These are phyloP conservation scores for Hymenochaete sp. DNA, from an alignment of 1,284 basidiomycete species.

Conservation along the genomic window DNA sequence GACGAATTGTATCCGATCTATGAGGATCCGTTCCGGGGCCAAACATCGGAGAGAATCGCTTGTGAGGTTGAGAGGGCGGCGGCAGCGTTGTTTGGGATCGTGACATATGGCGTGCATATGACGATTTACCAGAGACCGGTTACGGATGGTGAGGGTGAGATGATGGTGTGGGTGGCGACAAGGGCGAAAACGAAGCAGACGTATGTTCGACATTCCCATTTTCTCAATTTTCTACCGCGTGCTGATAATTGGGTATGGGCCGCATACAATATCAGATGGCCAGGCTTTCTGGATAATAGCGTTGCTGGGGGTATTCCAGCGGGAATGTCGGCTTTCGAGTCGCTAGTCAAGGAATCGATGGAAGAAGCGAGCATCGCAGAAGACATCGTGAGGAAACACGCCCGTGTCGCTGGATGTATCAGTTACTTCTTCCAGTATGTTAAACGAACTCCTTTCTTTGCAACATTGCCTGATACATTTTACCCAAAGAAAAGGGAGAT, in stretches of 20 bases:
- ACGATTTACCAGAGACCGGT: slow-evolving; percentile 49
- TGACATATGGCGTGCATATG: slow-evolving; percentile 87
- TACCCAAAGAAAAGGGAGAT: slow-evolving; percentile 48
- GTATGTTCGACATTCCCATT: too few species aligned
- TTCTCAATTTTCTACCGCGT: too few species aligned
- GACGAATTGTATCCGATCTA: slow-evolving; percentile 81
- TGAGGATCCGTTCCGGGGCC: slow-evolving; percentile 52
- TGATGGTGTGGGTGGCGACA: slow-evolving; percentile 82
- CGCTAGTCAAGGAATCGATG: slow-evolving; percentile 85
- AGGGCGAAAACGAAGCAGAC: slow-evolving; percentile 83
- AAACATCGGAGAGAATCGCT: slow-evolving; percentile 49
- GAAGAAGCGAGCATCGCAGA: slow-evolving; percentile 83
- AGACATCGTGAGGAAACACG: slow-evolving; percentile 46
- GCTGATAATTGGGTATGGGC: too few species aligned
- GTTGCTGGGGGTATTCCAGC: slow-evolving; percentile 74
- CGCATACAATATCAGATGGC: slow-evolving; percentile 41
- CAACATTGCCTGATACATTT: slow-evolving; percentile 9
- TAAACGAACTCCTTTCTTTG: not conserved
- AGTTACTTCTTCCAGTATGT: slow-evolving; percentile 63
- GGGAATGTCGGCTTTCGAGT: slow-evolving; percentile 67
- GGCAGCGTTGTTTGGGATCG: slow-evolving; percentile 80
- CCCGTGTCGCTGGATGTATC: slow-evolving; percentile 52
- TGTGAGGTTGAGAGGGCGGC: slow-evolving; percentile 89
- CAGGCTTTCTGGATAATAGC: slow-evolving; percentile 70
- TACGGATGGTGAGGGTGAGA: slow-evolving; percentile 36